Evolutionary conservation across 345 rosid genomes (phyloP), one percentile per base, ranked within the genome.

Genomic region (Linum trigynum): DNA sequence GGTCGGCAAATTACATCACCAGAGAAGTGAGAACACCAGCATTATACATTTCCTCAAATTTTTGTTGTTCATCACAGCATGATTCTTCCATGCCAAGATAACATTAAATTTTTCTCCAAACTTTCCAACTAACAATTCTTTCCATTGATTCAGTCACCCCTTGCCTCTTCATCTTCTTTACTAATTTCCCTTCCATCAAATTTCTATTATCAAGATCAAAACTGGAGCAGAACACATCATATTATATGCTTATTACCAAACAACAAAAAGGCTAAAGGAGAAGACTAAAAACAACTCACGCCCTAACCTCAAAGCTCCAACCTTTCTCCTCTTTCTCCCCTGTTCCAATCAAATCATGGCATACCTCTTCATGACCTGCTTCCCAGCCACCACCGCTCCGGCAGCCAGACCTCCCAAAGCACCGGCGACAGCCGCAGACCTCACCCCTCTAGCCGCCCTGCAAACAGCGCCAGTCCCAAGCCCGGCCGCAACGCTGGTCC

Each of bases 341-440:
- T 5, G 14, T 32, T 60, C 67, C 32, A 23, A 23, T 82, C 78
- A 92, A 14, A 90, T 82, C 40, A 91, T 90, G 64, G 84, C 88
- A 64, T 92, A 87, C 76, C 96, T 85, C 86, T 86, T 92, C 76
- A 80, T 42, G 5, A 73, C 71, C 79, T 88, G 92, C 76, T 86
- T 92, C 64, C 86, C 98, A 0, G 91, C 85, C 35, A 88, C 97
- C 39, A 74, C 90, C 0, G 85, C 81, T 0, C 94, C 97, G 1
- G 98, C 98, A 0, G 86, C 94, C 32, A 83, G 9, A 0, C 97
- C 98, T 23, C 98, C 97, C 15, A 92, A 79, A 5, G 96, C 98
- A 11, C 98, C 98, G 0, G 98, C 98, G 39, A 92, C 95, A 3
- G 98, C 98, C 2, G 98, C 98, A 6, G 97, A 90, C 75, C 97